A percentile compares a stretch with the other conserved stretches of the same genome.
Conservation (phyloP, 768 basidiomycete species). For the Cubamyces lactineus region DNA sequence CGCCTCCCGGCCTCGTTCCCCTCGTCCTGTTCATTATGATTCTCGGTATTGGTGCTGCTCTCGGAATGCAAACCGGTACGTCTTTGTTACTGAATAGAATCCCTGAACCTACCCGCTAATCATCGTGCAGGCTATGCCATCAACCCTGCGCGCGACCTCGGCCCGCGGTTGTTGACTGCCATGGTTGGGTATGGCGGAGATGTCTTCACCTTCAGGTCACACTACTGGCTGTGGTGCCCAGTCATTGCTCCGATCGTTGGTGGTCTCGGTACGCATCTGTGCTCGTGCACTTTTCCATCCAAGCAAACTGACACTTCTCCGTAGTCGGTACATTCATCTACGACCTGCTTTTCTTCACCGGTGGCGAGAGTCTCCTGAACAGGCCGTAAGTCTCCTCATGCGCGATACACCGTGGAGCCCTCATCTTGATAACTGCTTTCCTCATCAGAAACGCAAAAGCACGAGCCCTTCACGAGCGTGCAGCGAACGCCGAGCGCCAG, state of each 20-base stretch:
- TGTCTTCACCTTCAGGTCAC: slow-evolving; percentile 47
- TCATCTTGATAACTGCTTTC: not conserved
- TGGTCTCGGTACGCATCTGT: slow-evolving; percentile 40
- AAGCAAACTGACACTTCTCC: not conserved
- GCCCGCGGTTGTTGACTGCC: slow-evolving; percentile 67
- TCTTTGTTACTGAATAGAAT: not conserved
- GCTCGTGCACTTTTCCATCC: not conserved
- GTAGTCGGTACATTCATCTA: slow-evolving; percentile 55
- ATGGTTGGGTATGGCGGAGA: slow-evolving; percentile 73
- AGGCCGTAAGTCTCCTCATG: slow-evolving; percentile 45
- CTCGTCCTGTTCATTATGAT: slow-evolving; percentile 58
- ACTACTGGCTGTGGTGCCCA: slow-evolving; percentile 79
- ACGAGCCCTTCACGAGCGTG: slow-evolving; percentile 25
- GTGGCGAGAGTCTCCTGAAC: slow-evolving; percentile 57
- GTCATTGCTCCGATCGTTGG: slow-evolving; percentile 63
- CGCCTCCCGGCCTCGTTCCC: slow-evolving; percentile 55
- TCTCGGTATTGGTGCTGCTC: slow-evolving; percentile 57
- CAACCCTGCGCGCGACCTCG: slow-evolving; percentile 75
- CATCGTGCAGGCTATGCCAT: slow-evolving; percentile 52
- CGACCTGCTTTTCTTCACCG: slow-evolving; percentile 60
- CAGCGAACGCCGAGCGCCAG: slow-evolving; percentile 20
- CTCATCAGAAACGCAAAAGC: slow-evolving; percentile 16
- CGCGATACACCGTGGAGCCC: not conserved
- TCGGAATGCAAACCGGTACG: slow-evolving; percentile 61
- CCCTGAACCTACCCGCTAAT: not conserved